Percentiles rank a stretch among this genome's conserved stretches.
These are phyloP conservation scores for Backusella australiensis DNA, from an alignment of 192 early-diverging fungal species.

Conservation along the genomic window DNA sequence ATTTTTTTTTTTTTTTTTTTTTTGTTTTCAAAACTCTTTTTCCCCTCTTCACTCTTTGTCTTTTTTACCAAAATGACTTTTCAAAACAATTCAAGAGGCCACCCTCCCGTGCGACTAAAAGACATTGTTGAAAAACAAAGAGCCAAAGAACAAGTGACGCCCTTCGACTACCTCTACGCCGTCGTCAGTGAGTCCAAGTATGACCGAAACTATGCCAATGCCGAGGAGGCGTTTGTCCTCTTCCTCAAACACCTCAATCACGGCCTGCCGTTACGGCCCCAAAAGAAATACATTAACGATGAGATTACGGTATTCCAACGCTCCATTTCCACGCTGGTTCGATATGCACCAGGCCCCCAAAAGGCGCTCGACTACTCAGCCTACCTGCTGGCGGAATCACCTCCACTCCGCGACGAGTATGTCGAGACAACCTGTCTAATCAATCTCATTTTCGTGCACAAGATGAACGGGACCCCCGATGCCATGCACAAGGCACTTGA, in stretches of 20 bases:
- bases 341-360: neutral
- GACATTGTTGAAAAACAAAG: neutral
- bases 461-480: neutral
- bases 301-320: neutral
- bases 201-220: neutral
- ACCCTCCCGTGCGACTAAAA: neutral
- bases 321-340: neutral
- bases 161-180: neutral
- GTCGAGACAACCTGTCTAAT: neutral
- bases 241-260: neutral
- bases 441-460: neutral
- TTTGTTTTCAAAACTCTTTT: no score
- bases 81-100: neutral
- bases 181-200: neutral
- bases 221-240: neutral
- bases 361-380: neutral
- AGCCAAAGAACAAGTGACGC: neutral
- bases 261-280: neutral
- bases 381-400: neutral
- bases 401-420: neutral
- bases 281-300: neutral
- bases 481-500: neutral
- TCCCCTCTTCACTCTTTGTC: no score
- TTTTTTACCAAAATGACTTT: no score
- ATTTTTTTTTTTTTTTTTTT: neutral